These are phyloP conservation scores for Aspergillus sparsus DNA, from an alignment of 495 filamentous ascomycete species.

Conservation along the genomic window DNA sequence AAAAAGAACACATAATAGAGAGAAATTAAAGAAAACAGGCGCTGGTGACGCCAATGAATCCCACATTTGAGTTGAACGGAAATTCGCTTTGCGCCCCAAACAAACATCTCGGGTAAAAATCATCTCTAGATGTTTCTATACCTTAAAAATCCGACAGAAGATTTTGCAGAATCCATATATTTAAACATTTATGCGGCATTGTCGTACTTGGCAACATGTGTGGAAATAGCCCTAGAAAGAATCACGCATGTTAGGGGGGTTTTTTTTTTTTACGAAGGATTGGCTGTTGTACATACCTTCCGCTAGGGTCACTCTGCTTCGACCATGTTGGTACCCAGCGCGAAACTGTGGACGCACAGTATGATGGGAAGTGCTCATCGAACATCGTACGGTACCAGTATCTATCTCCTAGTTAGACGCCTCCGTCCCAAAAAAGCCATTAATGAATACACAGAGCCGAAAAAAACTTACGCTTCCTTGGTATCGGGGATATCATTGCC, in stretches of 20 bases:
- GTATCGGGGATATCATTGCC: conserved; percentile 86
- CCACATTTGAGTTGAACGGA: conserved; percentile 6
- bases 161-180: conserved; percentile 17
- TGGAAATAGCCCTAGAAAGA: conserved; percentile 62
- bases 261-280: conserved; percentile 11
- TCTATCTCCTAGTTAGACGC: conserved; percentile 42
- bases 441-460: neutral
- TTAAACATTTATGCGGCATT: conserved; percentile 35
- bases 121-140: conserved; percentile 33
- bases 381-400: conserved; percentile 99
- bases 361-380: conserved; percentile 93
- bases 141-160: conserved; percentile 21
- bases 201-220: conserved; percentile 69
- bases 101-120: conserved; percentile 23
- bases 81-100: conserved; percentile 25
- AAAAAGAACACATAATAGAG: conserved; percentile 7
- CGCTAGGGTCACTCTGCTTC: conserved; percentile 91
- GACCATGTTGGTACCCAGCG: conserved; percentile 98
- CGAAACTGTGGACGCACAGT: conserved; percentile 90
- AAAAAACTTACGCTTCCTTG: conserved; percentile 83
- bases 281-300: conserved; percentile 60
- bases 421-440: neutral
- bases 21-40: conserved; percentile 13
- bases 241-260: conserved; percentile 19
- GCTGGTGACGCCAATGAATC: conserved; percentile 12